Evolutionary conservation across 768 basidiomycete genomes (phyloP).

Genomic region (Amylocystis lapponica): DNA sequence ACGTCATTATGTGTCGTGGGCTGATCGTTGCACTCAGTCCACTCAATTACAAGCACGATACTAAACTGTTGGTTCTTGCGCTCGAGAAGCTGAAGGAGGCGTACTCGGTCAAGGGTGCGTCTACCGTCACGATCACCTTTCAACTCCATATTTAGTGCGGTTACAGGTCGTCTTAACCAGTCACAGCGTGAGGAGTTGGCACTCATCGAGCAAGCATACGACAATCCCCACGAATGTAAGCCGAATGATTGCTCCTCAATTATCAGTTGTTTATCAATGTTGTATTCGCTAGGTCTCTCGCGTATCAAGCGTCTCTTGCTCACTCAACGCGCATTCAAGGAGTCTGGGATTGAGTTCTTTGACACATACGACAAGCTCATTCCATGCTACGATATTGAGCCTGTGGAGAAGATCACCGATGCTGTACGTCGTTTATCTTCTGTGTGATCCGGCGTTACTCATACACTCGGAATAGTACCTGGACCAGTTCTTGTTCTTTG

Average conservation of each 20-base stretch:
- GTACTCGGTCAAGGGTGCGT: conserved; percentile 96
- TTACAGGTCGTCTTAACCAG: conserved; percentile 94
- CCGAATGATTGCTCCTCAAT: no score
- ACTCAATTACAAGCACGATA: conserved; percentile 98
- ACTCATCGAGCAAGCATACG: conserved; percentile 97
- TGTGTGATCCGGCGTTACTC: neutral
- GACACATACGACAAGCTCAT: conserved; percentile 98
- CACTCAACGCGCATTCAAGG: conserved; percentile 98
- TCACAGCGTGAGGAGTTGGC: conserved; percentile 98
- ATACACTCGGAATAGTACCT: conserved; percentile 58
- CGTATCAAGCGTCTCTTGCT: conserved; percentile 96
- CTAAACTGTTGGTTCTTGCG: conserved; percentile 92
- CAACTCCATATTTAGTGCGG: no score
- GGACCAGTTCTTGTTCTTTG: conserved; percentile 98
- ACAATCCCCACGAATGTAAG: conserved; percentile 99
- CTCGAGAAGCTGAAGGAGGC: conserved; percentile 99
- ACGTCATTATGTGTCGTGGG: neutral
- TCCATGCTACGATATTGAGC: conserved; percentile 98
- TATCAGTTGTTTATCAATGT: conserved; percentile 15
- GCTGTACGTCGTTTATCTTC: conserved; percentile 56
- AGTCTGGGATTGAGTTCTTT: conserved; percentile 94
- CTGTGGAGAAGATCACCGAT: conserved; percentile 99
- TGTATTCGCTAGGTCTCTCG: no score
- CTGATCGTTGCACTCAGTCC: no score
- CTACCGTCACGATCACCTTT: no score